Evolutionary conservation across 768 basidiomycete genomes (phyloP), one percentile per base, ranked within the genome.

Genomic region (Suillus alpinus): DNA sequence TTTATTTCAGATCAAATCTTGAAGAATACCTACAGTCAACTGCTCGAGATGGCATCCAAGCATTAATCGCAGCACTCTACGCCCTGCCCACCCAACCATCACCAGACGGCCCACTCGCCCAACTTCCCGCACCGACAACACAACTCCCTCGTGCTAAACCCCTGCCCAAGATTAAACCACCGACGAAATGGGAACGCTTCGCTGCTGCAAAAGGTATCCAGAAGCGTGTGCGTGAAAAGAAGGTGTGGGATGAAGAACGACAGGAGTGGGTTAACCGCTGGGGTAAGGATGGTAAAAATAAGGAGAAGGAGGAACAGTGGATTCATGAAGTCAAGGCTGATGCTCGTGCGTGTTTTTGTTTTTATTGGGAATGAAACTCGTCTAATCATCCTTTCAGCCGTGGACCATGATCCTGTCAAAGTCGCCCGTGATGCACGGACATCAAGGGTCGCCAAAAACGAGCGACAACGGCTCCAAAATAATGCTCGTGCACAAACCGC

Each of bases 101-200:
- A 13, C 79, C 83, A 20, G 90, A 93, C 62, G 95, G 95, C 1
- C 93, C 93, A 0, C 80, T 94, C 53, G 92, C 90, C 1, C 80
- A 85, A 59, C 88, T 97, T 3, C 95, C 96, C 0, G 69, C 85
- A 1, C 90, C 92, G 2, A 84, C 81, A 1, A 92, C 89, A 31
- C 78, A 80, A 51, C 83, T 98, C 1, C 97, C 97, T 0, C 85
- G 97, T 26, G 83, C 94, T 34, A 98, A 99, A 72, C 93, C 92
- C 0, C 80, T 98, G 2, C 97, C 95, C 0, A 95, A 94, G 68
- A 90, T 91, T 2, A 97, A 96, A 75, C 88, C 89, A 9, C 86
- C 82, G 37, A 98, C 96, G 7, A 98, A 97, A 75, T 99, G 97
- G 97, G 93, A 98, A 78, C 81, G 85, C 59, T 99, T 98, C 69